Percentiles rank a stretch among this genome's conserved stretches.
Conservation (phyloP, 2,329 filamentous ascomycete species). For the Ophiostoma quercus region DNA sequence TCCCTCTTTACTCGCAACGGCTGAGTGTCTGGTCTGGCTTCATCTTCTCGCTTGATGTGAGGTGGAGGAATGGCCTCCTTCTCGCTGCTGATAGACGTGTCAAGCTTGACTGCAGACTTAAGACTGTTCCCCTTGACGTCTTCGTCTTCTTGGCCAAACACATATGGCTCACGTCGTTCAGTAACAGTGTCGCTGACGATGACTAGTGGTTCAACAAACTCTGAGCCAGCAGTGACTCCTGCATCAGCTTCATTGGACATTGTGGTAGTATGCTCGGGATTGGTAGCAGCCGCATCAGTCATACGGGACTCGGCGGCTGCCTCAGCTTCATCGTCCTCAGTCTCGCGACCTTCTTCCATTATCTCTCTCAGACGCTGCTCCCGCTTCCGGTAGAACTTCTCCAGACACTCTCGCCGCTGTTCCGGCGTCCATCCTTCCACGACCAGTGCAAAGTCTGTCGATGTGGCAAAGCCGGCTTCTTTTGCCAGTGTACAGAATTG, state of each 20-base stretch:
- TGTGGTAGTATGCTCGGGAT: background rate
- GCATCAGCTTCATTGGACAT: background rate
- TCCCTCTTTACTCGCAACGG: slow-evolving; percentile 13
- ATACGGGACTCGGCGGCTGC: background rate
- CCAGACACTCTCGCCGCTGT: slow-evolving; percentile 69
- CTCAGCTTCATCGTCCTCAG: slow-evolving; percentile 20
- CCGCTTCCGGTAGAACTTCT: slow-evolving; percentile 70
- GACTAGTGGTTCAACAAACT: slow-evolving; percentile 15
- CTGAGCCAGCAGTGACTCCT: background rate
- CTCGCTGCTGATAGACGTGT: background rate
- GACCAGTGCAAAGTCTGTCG: slow-evolving; percentile 79
- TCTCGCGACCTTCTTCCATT: slow-evolving; percentile 21
- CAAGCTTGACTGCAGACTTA: background rate
- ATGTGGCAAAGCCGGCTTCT: slow-evolving; percentile 68
- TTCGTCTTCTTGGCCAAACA: background rate
- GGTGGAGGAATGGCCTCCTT: background rate
- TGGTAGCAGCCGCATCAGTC: background rate
- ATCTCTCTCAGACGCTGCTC: slow-evolving; percentile 44
- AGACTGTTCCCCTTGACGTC: background rate
- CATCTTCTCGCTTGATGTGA: background rate
- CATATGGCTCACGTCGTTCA: slow-evolving; percentile 17
- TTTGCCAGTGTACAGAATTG: slow-evolving; percentile 91
- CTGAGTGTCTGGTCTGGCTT: background rate
- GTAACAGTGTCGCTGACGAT: slow-evolving; percentile 16
- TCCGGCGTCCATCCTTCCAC: slow-evolving; percentile 89